Evolutionary conservation across 2,329 filamentous ascomycete genomes (phyloP), one percentile per base, ranked within the genome.

Genomic region (Leptodontidium sp.): DNA sequence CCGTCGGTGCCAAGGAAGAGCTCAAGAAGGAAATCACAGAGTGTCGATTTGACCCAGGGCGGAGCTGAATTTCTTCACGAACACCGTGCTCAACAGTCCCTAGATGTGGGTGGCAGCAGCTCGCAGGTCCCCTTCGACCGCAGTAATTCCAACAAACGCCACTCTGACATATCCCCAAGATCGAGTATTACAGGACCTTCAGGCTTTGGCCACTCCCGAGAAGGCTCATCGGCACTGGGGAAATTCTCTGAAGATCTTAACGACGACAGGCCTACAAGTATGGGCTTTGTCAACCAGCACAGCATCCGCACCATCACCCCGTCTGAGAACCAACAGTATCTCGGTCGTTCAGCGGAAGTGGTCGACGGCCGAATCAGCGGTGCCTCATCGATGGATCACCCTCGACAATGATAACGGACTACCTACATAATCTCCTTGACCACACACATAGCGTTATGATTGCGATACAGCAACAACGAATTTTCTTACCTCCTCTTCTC

Each of bases 1-100:
- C 75, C 75, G 0, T 82, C 85, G 8, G 86, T 94, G 40, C 91
- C 92, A 2, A 85, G 91, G 38, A 93, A 91, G 80, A 93, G 90
- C 77, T 94, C 92, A 0, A 89, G 89, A 77, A 85, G 90, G 49
- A 74, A 75, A 59, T 78, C 77, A 4, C 74, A 77, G 61, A 75
- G 68, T 43, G 68, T 73, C 14, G 75, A 76, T 61, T 49, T 76
- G 14, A 71, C 70, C 32, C 45, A 61, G 21, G 58, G 68, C 1
- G 63, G 57, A 9, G 26, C 67, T 4, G 57, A 69, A 6, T 71
- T 69, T n/a, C 64, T 69, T 6, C 58, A 58, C 15, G 63, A 70
- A 15, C 71, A 77, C 55, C 69, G 63, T 9, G 59, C 69, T 29
- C 69, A 75, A 57, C 57, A 50, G 15, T 75, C 73, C 1, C 14